Conservation (phyloP, 139 green algal genomes). For the Chlorella sorokiniana region DNA sequence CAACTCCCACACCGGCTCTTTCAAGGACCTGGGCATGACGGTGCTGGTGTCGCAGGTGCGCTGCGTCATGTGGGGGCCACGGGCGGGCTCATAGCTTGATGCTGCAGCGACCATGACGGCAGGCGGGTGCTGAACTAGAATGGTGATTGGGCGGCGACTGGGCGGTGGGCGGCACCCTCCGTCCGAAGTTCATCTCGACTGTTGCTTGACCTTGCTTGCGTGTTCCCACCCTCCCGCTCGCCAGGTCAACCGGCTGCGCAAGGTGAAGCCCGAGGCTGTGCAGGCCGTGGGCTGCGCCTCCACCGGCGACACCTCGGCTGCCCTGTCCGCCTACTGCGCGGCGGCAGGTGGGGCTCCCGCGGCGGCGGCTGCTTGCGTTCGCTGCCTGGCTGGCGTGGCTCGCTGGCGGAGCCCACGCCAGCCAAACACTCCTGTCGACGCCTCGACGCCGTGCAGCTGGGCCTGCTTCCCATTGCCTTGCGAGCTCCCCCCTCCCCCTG, state of each 20-base stretch:
- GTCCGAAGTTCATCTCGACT: too few species aligned
- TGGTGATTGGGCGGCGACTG: too few species aligned
- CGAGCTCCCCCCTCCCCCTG: neutral
- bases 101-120: neutral
- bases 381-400: neutral
- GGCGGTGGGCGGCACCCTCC: neutral
- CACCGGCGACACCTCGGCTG: conserved; percentile 97
- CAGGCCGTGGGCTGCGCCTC: conserved; percentile 97
- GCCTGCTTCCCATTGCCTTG: neutral
- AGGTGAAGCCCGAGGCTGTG: conserved; percentile 84
- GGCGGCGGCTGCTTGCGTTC: neutral
- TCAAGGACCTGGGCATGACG: conserved; percentile 99
- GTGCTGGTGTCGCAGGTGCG: conserved; percentile 92
- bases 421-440: neutral
- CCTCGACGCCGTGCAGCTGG: neutral
- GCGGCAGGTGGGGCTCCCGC: conserved; percentile 44
- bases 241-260: conserved; percentile 84
- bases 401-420: neutral
- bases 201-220: too few species aligned
- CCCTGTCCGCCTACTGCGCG: conserved; percentile 97
- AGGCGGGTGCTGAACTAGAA: too few species aligned
- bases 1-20: conserved; percentile 96
- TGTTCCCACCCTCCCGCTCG: neutral
- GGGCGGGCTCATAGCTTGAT: neutral
- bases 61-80: neutral